Evolutionary conservation across 441 rosid genomes (phyloP), one percentile per base, ranked within the genome.

Genomic region (Cnidoscolus chayamansa): DNA sequence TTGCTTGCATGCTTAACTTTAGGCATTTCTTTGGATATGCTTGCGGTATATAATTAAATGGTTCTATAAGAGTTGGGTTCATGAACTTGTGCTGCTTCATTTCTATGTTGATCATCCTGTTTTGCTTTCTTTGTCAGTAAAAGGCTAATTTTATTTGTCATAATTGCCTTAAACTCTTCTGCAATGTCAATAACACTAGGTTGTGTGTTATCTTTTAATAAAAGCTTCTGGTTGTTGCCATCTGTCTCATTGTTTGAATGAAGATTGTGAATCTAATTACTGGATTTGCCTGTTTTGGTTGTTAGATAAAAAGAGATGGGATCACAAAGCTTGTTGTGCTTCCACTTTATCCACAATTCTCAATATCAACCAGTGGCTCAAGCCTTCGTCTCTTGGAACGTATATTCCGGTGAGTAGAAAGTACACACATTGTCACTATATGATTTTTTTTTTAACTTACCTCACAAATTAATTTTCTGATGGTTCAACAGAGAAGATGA

Each of bases 331-430:
- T 94, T 63, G 99, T 92, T 75, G 97, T 94, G 79, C 96, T 94
- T 77, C 99, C 99, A 25, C 97, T 94, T 78, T 94, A 94, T 84
- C 99, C 99, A 51, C 97, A 94, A 72, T 94, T 94, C 83, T 94
- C 99, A 3, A 94, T 94, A 85, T 94, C 99, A 56, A 94, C 99
- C 57, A 94, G 99, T 62, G 99, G 99, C 68, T 94, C 99, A 79
- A 94, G 99, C 81, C 94, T 94, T 74, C 88, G 97, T 75, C 97
- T 94, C 64, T 84, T 94, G 84, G 97, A 94, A 80, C 82, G 85
- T 70, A 90, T 94, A 87, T 94, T 94, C 78, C 79, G 99, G 97
- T 94, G 78, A 79, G 76, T 47, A 53, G 58, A 54, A 65, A 70
- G 47, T 30, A 10, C 77, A 60, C 62, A 63, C 50, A 68, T 20